These are phyloP conservation scores for Tulasnella sp. DNA, from an alignment of 768 basidiomycete genomes.

Conservation along the genomic window DNA sequence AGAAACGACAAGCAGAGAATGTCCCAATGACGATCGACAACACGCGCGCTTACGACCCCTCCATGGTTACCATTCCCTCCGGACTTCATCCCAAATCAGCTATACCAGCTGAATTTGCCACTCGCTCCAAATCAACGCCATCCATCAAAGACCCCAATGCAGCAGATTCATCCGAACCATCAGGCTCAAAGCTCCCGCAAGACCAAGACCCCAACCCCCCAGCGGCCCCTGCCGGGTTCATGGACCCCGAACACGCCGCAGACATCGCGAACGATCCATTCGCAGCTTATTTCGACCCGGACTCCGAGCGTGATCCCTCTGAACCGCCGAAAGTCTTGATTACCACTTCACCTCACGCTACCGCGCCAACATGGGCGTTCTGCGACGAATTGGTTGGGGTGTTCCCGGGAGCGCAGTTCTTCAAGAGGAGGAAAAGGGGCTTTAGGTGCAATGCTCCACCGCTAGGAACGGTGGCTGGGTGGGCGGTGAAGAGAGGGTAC, in stretches of 20 bases:
- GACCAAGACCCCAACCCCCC: not conserved
- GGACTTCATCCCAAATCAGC: slow-evolving; percentile 31
- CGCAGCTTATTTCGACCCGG: slow-evolving; percentile 72
- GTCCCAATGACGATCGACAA: slow-evolving; percentile 92
- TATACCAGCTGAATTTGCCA: not conserved
- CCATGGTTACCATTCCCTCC: slow-evolving; percentile 53
- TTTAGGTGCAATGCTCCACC: slow-evolving; percentile 73
- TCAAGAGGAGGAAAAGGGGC: slow-evolving; percentile 62
- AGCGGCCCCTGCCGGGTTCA: slow-evolving; percentile 29
- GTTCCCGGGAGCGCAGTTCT: slow-evolving; percentile 89
- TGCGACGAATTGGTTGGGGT: slow-evolving; percentile 86
- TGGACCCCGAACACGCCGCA: slow-evolving; percentile 55
- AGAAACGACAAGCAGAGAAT: slow-evolving; percentile 84
- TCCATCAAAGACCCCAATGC: slow-evolving; percentile 22
- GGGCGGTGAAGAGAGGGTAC: slow-evolving; percentile 87
- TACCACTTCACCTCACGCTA: slow-evolving; percentile 84
- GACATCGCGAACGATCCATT: slow-evolving; percentile 76
- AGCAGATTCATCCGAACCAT: not conserved
- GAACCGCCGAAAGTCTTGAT: slow-evolving; percentile 83
- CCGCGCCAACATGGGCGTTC: slow-evolving; percentile 86
- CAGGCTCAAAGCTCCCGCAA: not conserved
- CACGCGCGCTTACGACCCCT: slow-evolving; percentile 78
- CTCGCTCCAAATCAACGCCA: slow-evolving; percentile 11
- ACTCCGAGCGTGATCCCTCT: slow-evolving; percentile 33
- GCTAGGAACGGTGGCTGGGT: slow-evolving; percentile 83